Evolutionary conservation across 768 basidiomycete species (phyloP).

Genomic region (Naematelia encephala): DNA sequence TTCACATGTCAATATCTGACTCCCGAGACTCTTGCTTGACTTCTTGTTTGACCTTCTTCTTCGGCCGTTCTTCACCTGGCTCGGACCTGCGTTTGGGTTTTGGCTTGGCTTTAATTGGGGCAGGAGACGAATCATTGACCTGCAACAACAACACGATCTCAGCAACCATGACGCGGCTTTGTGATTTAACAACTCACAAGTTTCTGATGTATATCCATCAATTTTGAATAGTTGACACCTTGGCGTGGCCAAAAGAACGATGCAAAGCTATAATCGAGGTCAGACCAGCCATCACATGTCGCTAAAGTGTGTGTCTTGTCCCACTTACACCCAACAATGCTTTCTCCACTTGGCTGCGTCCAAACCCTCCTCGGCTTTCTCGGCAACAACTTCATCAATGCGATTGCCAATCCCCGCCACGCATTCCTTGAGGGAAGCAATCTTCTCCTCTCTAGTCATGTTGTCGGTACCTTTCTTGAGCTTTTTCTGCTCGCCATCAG

Average conservation of each 20-base stretch:
- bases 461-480: slow-evolving; percentile 89
- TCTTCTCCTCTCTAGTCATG: slow-evolving; percentile 92
- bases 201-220: slow-evolving; percentile 93
- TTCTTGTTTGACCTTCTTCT: slow-evolving; percentile 23
- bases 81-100: slow-evolving; percentile 29
- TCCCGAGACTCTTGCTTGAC: slow-evolving; percentile 3
- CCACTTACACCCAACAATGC: slow-evolving; percentile 96
- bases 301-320: too few relatives aligned
- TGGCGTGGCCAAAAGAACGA: slow-evolving; percentile 97
- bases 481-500: slow-evolving; percentile 67
- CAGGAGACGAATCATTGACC: slow-evolving; percentile 29
- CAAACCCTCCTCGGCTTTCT: slow-evolving; percentile 73
- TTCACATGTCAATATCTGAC: background rate
- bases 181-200: slow-evolving; percentile 57
- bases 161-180: background rate
- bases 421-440: slow-evolving; percentile 91
- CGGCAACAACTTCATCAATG: slow-evolving; percentile 75
- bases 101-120: slow-evolving; percentile 20
- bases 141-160: background rate
- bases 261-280: slow-evolving; percentile 69
- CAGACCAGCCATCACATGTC: too few relatives aligned
- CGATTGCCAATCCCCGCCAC: slow-evolving; percentile 87
- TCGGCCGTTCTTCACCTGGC: slow-evolving; percentile 9
- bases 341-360: slow-evolving; percentile 83
- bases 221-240: slow-evolving; percentile 78